A percentile compares a stretch with the other conserved stretches of the same genome.
Evolutionary conservation across 495 filamentous ascomycete species (phyloP).

Genomic region (Polyplosphaeria fusca): DNA sequence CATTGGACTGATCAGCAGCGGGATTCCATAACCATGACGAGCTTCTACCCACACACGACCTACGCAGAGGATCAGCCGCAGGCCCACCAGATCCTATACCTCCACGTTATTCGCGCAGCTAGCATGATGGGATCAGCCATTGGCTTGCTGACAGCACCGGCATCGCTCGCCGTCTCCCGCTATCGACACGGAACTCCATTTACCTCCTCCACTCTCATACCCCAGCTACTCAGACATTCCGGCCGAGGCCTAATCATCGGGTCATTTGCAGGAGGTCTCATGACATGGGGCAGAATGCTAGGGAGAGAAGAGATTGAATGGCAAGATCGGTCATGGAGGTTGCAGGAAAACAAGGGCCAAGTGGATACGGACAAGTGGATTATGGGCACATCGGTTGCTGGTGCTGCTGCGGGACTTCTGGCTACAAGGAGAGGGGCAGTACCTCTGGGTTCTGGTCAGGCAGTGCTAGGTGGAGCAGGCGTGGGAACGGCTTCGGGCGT

Average conservation of each 20-base stretch:
- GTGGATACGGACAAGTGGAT: conserved; percentile 53
- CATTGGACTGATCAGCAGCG: too few species aligned
- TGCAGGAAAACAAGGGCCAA: conserved; percentile 55
- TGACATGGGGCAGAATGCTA: conserved; percentile 47
- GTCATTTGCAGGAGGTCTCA: conserved; percentile 31
- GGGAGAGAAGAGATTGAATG: conserved; percentile 58
- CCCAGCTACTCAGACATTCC: conserved; percentile 19
- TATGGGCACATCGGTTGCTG: conserved; percentile 41
- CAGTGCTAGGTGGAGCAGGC: conserved; percentile 44
- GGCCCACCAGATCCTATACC: conserved; percentile 51
- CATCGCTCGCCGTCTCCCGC: conserved; percentile 11
- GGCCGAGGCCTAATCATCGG: conserved; percentile 41
- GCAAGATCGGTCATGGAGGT: conserved; percentile 59
- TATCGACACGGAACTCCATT: conserved; percentile 4
- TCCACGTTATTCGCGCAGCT: conserved; percentile 56
- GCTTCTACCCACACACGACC: conserved; percentile 49
- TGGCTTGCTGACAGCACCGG: conserved; percentile 19
- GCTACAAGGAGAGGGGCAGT: conserved; percentile 28
- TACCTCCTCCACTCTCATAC: conserved; percentile 5
- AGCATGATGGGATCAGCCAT: conserved; percentile 49
- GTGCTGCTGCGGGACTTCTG: conserved; percentile 31
- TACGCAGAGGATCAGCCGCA: conserved; percentile 62
- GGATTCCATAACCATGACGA: conserved; percentile 23
- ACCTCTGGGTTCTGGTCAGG: conserved; percentile 33
- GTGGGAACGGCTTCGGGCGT: conserved; percentile 43